Base-by-base conservation (phyloP, 352 stramenopile species). In the Pythium aphanidermatum region DNA sequence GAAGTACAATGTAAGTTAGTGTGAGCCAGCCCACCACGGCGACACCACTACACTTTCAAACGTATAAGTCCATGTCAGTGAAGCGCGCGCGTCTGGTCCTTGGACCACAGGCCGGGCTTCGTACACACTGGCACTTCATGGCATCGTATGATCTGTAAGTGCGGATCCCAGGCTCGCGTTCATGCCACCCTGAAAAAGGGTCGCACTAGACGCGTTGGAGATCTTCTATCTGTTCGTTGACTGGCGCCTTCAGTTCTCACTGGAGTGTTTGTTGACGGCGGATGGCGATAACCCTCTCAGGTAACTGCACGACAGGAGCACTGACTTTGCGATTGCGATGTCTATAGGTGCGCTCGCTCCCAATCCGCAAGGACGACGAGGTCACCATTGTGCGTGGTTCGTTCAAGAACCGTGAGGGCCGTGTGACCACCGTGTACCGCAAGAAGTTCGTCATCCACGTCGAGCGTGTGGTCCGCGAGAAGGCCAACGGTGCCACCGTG, bases 381-480 rank as follows among this genome's bases (percentile, higher is more conserved):
- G 97, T 99, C 41, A 88, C 95, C 45, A 96, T 99, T 49, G 92
- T 98, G 40, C 90, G 96, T 75, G 97, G 96, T 48, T 90, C 87
- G 49, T 97, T 96, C 88, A 99, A 99, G 91, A 87, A 85, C 68
- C 87, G 94, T 67, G 96, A 99, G 77, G 97, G 97, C 58, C 98
- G 98, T 69, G 95, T 99, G 30, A 97, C 92, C 41, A 83, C 83
- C 20, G 89, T 95, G 47, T 99, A 98, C 85, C 92, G 97, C 67
- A 99, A 98, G 79, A 99, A 99, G 86, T 99, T 98, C 72, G 95
- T 99, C 44, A 97, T 99, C 63, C 96, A 99, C 80, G 90, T 99
- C 52, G 97, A 99, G 70, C 92, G 96, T 63, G 92, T 99, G 55
- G 97, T 97, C 36, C 84, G 95, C 47, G 95, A 99, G 64, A 99